These are phyloP conservation scores for Leucocoprinus sp. DNA, from an alignment of 768 basidiomycete species.

Conservation along the genomic window DNA sequence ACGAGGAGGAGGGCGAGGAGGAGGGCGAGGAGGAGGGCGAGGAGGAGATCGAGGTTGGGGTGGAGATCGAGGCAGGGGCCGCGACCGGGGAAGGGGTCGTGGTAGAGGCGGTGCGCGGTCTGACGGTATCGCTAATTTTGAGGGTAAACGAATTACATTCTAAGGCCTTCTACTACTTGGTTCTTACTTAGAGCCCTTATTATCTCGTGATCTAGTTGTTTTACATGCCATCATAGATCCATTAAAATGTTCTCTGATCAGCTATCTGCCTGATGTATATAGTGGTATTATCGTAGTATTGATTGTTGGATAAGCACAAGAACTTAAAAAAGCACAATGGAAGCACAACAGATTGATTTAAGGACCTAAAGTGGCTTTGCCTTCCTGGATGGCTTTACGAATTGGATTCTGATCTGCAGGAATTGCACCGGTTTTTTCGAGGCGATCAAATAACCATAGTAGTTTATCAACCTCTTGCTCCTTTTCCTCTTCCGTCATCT, in stretches of 20 bases:
- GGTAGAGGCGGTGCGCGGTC: constrained; percentile 42
- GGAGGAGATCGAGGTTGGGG: constrained; percentile 29
- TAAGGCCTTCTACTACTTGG: constrained; percentile 15
- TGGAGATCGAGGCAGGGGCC: constrained; percentile 28
- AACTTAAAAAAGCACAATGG: background rate
- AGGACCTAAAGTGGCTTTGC: constrained; percentile 16
- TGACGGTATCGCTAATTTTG: constrained; percentile 56
- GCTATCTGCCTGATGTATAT: too few relatives aligned
- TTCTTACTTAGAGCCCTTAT: background rate
- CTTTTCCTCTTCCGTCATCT: constrained; percentile 95
- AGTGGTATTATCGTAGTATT: too few relatives aligned
- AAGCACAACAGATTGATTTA: background rate
- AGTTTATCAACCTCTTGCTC: constrained; percentile 88
- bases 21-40: constrained; percentile 28
- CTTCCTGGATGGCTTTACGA: constrained; percentile 52
- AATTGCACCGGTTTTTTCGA: constrained; percentile 70
- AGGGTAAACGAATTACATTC: constrained; percentile 67
- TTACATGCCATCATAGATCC: background rate
- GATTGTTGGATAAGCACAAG: background rate
- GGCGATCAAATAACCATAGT: constrained; percentile 83
- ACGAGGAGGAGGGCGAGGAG: constrained; percentile 26
- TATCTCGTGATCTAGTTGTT: background rate
- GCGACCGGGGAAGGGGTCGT: constrained; percentile 38
- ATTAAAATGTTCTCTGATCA: too few relatives aligned
- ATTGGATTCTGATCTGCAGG: constrained; percentile 63